Evolutionary conservation across 78 protist species (phyloP).

Genomic region (Speleostelium caveatum): DNA sequence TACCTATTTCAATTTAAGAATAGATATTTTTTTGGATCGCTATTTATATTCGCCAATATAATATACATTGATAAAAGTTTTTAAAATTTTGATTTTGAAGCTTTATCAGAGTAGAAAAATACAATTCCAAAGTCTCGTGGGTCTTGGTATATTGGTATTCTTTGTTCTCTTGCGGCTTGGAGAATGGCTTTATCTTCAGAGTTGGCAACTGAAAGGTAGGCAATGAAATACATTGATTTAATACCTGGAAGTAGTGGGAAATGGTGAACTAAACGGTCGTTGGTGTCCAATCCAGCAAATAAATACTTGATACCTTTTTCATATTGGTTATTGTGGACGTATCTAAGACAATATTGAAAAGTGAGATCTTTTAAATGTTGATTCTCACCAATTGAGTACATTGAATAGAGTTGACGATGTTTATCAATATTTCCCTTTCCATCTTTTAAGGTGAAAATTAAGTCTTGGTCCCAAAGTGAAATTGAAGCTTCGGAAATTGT

Average conservation of each 20-base stretch:
- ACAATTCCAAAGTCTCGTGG: constrained; percentile 36
- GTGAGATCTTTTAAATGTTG: not conserved
- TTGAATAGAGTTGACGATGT: constrained; percentile 28
- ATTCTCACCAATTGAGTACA: constrained; percentile 10
- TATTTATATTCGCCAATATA: too few species aligned
- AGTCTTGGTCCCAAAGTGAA: constrained; percentile 19
- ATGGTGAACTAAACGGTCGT: constrained; percentile 17
- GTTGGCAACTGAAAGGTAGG: not conserved
- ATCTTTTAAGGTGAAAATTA: not conserved
- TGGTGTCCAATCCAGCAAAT: constrained; percentile 14
- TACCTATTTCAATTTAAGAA: too few species aligned
- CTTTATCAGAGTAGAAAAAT: not conserved
- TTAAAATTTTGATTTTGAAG: not conserved
- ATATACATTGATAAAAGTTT: too few species aligned
- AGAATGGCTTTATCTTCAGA: not conserved
- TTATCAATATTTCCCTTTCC: not conserved
- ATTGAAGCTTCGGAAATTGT: constrained; percentile 12
- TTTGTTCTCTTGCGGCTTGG: too few species aligned
- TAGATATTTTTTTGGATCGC: too few species aligned
- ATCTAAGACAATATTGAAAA: constrained; percentile 5
- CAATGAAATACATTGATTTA: not conserved
- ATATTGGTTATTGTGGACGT: constrained; percentile 19
- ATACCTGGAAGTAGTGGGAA: constrained; percentile 24
- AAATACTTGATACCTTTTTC: constrained; percentile 23
- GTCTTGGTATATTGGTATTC: constrained; percentile 7